Percentiles rank a stretch among this genome's conserved stretches.
phyloP scores from a whole-genome alignment of 2,329 filamentous ascomycete species.

The Talaromyces verruculosus region DNA sequence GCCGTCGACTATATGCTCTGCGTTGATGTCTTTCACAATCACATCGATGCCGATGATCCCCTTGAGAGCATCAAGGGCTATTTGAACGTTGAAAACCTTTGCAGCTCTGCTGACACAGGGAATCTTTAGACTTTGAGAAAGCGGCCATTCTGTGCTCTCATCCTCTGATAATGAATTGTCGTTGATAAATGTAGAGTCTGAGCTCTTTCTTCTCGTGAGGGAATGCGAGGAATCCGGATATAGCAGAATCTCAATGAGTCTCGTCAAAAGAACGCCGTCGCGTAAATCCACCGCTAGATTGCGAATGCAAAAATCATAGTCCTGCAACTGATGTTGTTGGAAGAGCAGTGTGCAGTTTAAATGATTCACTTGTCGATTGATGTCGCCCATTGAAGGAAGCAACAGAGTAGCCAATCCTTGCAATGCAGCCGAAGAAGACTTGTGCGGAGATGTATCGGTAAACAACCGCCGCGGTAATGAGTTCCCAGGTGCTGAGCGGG shows the following conservation, averaged over 20 bases:
- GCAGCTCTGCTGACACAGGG: conserved; percentile 57
- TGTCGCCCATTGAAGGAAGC: conserved; percentile 59
- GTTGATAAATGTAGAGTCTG: conserved; percentile 40
- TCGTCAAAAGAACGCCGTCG: conserved; percentile 60
- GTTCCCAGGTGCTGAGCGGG: conserved; percentile 42
- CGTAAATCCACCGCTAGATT: conserved; percentile 64
- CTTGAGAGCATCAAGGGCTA: conserved; percentile 57
- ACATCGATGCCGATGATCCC: conserved; percentile 43
- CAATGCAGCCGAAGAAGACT: conserved; percentile 57
- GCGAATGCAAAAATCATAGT: conserved; percentile 58
- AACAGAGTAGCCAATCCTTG: conserved; percentile 55
- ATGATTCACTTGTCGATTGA: conserved; percentile 56
- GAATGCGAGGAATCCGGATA: conserved; percentile 41
- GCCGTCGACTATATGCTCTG: conserved; percentile 63
- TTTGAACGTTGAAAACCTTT: conserved; percentile 60
- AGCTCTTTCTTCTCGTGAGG: conserved; percentile 20
- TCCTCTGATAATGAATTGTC: conserved; percentile 49
- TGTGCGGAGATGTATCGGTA: conserved; percentile 52
- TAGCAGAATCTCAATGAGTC: conserved; percentile 59
- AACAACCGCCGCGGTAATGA: conserved; percentile 50
- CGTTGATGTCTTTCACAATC: conserved; percentile 47
- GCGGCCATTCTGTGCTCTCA: conserved; percentile 42
- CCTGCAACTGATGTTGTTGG: conserved; percentile 58
- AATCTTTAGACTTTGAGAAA: conserved; percentile 60
- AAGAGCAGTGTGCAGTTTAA: conserved; percentile 57